These are phyloP conservation scores for Terfezia boudieri DNA, from an alignment of 495 filamentous ascomycete genomes.

Conservation along the genomic window DNA sequence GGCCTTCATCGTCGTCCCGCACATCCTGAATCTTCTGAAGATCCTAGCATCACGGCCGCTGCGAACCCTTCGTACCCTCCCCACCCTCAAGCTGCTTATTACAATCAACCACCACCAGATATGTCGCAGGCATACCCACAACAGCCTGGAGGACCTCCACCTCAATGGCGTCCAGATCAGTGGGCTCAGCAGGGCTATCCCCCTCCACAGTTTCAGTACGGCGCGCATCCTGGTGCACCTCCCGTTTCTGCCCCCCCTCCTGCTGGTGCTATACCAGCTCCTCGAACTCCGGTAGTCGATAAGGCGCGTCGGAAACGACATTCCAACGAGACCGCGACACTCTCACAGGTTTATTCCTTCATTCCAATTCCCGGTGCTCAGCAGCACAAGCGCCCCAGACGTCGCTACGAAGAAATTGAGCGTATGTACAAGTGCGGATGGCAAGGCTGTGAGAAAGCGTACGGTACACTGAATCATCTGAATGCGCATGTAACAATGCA, in stretches of 20 bases:
- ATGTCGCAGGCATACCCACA: slow-evolving; percentile 16
- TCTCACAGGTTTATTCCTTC: slow-evolving; percentile 81
- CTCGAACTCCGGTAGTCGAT: slow-evolving; percentile 5
- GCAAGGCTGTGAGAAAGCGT: slow-evolving; percentile 95
- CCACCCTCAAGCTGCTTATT: slow-evolving; percentile 22
- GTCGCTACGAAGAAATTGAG: slow-evolving; percentile 96
- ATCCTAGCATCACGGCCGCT: slow-evolving; percentile 74
- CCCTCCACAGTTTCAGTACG: slow-evolving; percentile 10
- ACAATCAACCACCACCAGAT: slow-evolving; percentile 65
- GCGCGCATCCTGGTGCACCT: not conserved
- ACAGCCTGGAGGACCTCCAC: slow-evolving; percentile 4
- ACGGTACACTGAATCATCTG: slow-evolving; percentile 86
- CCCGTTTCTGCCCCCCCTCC: slow-evolving; percentile 1
- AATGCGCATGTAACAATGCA: slow-evolving; percentile 99
- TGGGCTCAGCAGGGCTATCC: slow-evolving; percentile 2
- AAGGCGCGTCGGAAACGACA: slow-evolving; percentile 14
- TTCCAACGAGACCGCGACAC: slow-evolving; percentile 21
- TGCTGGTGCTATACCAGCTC: slow-evolving; percentile 2
- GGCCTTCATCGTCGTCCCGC: slow-evolving; percentile 48
- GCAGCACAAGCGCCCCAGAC: slow-evolving; percentile 86
- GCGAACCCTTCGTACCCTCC: slow-evolving; percentile 77
- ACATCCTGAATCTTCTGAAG: slow-evolving; percentile 95
- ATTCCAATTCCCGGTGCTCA: slow-evolving; percentile 94
- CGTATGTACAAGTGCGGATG: slow-evolving; percentile 99
- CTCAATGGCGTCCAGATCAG: slow-evolving; percentile 15